phyloP scores from a whole-genome alignment of 768 basidiomycete genomes.

The Galerina sulciceps region DNA sequence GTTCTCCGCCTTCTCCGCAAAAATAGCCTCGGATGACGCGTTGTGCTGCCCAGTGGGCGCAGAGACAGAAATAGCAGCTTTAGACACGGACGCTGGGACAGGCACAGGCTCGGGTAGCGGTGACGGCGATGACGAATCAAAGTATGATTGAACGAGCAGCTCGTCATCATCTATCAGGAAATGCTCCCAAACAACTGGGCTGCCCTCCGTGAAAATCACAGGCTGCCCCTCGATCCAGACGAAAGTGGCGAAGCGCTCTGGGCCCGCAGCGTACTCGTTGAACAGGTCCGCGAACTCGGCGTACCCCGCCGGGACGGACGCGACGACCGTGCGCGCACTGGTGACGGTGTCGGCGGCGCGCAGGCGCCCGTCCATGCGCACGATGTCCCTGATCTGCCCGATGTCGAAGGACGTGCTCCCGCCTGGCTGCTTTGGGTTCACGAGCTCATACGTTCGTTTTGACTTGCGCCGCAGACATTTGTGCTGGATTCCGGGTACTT shows the following conservation, averaged over 20 bases:
- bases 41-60: background rate
- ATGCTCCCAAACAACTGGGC: constrained; percentile 20
- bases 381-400: constrained; percentile 22
- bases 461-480: constrained; percentile 19
- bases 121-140: constrained; percentile 2
- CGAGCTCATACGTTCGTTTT: constrained; percentile 18
- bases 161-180: constrained; percentile 21
- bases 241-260: constrained; percentile 22
- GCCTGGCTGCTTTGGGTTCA: constrained; percentile 17
- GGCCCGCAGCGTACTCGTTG: constrained; percentile 19
- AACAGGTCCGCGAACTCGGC: constrained; percentile 17
- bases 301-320: constrained; percentile 22
- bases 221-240: constrained; percentile 10
- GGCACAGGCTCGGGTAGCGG: background rate
- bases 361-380: constrained; percentile 20
- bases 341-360: constrained; percentile 5
- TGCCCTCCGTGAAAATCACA: constrained; percentile 14
- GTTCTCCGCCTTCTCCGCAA: constrained; percentile 2
- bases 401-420: constrained; percentile 19
- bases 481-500: constrained; percentile 9
- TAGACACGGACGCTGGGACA: background rate
- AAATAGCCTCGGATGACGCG: background rate
- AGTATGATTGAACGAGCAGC: constrained; percentile 6
- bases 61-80: background rate
- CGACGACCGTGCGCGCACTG: background rate